Conservation (phyloP, 257 asterid genomes). For the Coffea canephora region DNA sequence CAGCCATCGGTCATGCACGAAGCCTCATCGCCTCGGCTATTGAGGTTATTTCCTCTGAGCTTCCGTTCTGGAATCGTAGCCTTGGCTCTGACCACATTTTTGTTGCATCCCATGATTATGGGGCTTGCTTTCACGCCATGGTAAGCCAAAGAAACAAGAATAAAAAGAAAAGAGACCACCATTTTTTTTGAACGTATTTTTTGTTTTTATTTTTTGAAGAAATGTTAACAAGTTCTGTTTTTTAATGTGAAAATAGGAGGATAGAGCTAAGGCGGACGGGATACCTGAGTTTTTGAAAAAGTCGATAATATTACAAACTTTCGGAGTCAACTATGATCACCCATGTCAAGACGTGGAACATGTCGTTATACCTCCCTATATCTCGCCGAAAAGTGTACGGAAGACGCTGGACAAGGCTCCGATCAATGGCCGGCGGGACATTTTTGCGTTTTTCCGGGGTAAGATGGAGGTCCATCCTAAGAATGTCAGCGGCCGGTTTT, state of each 20-base stretch:
- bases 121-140: conserved; percentile 93
- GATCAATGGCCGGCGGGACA: conserved; percentile 50
- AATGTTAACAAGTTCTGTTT: not conserved
- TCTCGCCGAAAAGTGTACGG: conserved; percentile 61
- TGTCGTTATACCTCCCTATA: conserved; percentile 78
- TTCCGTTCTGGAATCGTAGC: conserved; percentile 86
- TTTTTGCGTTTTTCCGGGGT: conserved; percentile 77
- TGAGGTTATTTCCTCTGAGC: conserved; percentile 39
- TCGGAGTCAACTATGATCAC: conserved; percentile 73
- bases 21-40: conserved; percentile 56
- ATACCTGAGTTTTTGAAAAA: conserved; percentile 63
- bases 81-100: conserved; percentile 84
- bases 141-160: conserved; percentile 24
- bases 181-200: not conserved
- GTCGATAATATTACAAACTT: conserved; percentile 72
- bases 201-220: not conserved
- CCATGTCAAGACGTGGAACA: conserved; percentile 86
- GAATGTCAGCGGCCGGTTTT: conserved; percentile 85
- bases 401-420: conserved; percentile 46
- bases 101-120: conserved; percentile 95
- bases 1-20: conserved; percentile 91
- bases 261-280: conserved; percentile 73
- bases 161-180: not conserved
- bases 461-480: conserved; percentile 92
- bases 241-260: conserved; percentile 50